Evolutionary conservation across 2,329 filamentous ascomycete species (phyloP).

Genomic region (Talaromyces sp.): DNA sequence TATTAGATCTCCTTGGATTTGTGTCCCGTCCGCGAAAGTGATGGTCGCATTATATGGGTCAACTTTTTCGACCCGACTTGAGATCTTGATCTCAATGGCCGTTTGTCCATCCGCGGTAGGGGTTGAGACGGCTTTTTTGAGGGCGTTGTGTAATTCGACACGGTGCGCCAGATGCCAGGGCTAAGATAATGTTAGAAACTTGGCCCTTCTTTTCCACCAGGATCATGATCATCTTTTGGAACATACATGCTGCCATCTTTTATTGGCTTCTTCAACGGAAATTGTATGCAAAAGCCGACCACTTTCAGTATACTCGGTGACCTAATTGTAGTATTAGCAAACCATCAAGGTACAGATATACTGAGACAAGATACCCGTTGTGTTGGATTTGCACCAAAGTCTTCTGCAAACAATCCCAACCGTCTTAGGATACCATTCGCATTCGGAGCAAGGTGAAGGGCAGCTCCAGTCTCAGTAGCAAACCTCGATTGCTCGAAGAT

Average conservation of each 20-base stretch:
- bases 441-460: conserved; percentile 60
- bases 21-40: conserved; percentile 43
- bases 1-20: conserved; percentile 46
- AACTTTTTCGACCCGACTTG: conserved; percentile 42
- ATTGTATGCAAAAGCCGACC: conserved; percentile 33
- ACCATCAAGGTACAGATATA: neutral
- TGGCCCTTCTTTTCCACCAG: neutral
- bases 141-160: conserved; percentile 47
- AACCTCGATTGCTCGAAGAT: conserved; percentile 54
- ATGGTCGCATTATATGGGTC: conserved; percentile 40
- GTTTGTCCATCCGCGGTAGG: conserved; percentile 30
- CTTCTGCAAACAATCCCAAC: conserved; percentile 40
- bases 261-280: conserved; percentile 21
- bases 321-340: conserved; percentile 14
- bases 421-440: conserved; percentile 52
- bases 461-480: conserved; percentile 54
- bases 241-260: conserved; percentile 29
- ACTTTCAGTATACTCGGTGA: conserved; percentile 35
- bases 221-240: neutral
- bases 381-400: conserved; percentile 36
- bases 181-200: conserved; percentile 16
- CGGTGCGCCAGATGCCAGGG: conserved; percentile 53
- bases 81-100: conserved; percentile 37
- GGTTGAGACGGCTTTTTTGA: conserved; percentile 45
- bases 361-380: conserved; percentile 19